Base-by-base conservation (phyloP, 2,329 filamentous ascomycete genomes). In the Lasiodiplodia hormozganensis region DNA sequence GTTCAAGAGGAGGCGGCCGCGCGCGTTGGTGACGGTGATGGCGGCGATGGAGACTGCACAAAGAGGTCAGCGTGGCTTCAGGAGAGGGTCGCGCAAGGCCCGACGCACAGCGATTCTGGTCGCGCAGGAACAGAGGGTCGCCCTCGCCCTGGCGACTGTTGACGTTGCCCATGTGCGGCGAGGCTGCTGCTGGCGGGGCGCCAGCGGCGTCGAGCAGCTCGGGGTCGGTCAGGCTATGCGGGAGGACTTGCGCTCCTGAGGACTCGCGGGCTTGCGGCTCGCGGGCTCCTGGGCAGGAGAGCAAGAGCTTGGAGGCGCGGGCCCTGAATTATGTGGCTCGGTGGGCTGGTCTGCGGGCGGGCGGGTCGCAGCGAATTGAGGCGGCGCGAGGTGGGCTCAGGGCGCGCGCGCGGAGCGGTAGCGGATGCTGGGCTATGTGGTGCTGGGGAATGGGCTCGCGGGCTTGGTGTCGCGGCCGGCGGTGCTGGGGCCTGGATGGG, bases 31-130 rank as follows among this genome's bases (percentile, higher is more conserved):
- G 78, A 98, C 88, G 75, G 88, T 88, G 72, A 97, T 87, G 67
- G 91, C 93, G 70, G 94, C 90, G 82, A 99, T 90, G 73, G 92
- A 92, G 80, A 99, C 95, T 98, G 80, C 54, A 47, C 58, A 14
- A 49, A 36, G 53, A 38, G 43, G 65, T 67, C 65, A 67, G 65
- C 34, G 53, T 40, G 40, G 40, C 16, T 52, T 64, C 60, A 64
- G 34, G 54, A 67, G 62, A 54, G 53, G 7, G 52, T 21, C 18
- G 57, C 57, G 62, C 68, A 57, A 68, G 64, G 71, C 69, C 70
- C 67, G 70, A 69, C 91, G 78, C 86, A 98, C 96, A 89, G 86
- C 94, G 90, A 79, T 88, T 92, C 85, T 97, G 96, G 79, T 99
- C 96, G 83, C 92, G 91, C 78, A 98, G 85, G 80, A 92, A 96